These are phyloP conservation scores for Ceratobasidium sp. DNA, from an alignment of 1,284 basidiomycete genomes.

Conservation along the genomic window DNA sequence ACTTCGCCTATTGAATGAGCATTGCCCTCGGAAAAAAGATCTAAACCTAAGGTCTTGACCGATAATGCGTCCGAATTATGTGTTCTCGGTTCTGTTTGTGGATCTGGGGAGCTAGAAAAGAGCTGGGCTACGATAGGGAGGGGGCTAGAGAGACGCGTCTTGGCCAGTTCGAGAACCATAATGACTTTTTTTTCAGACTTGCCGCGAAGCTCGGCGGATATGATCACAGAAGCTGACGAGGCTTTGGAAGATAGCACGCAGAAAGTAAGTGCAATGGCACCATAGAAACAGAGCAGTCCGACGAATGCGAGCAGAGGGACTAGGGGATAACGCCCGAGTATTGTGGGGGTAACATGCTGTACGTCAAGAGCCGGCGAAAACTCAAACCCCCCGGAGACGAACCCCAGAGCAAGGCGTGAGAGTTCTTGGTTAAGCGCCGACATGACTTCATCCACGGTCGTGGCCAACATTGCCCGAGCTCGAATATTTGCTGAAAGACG, in stretches of 20 bases:
- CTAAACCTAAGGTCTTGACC: neutral
- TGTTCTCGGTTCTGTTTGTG: neutral
- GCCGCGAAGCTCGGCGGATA: neutral
- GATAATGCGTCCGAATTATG: neutral
- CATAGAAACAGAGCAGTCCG: neutral
- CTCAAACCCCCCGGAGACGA: neutral
- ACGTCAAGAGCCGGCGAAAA: neutral
- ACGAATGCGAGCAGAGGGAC: conserved; percentile 5
- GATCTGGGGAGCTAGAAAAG: too few relatives aligned
- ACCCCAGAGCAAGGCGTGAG: neutral
- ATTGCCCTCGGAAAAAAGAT: neutral
- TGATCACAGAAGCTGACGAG: neutral
- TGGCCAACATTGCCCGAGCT: neutral
- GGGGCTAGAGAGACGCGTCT: neutral
- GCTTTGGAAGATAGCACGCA: neutral
- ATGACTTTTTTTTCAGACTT: neutral
- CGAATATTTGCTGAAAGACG: neutral
- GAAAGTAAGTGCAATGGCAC: neutral
- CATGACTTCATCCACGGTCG: neutral
- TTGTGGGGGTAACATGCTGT: neutral
- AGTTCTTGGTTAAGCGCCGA: conserved; percentile 14
- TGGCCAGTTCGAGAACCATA: neutral
- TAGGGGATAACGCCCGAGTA: conserved; percentile 3
- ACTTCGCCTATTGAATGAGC: neutral
- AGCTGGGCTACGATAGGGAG: neutral